Evolutionary conservation across 352 stramenopile species (phyloP), one percentile per base, ranked within the genome.

Genomic region (Pythium utonaiense): DNA sequence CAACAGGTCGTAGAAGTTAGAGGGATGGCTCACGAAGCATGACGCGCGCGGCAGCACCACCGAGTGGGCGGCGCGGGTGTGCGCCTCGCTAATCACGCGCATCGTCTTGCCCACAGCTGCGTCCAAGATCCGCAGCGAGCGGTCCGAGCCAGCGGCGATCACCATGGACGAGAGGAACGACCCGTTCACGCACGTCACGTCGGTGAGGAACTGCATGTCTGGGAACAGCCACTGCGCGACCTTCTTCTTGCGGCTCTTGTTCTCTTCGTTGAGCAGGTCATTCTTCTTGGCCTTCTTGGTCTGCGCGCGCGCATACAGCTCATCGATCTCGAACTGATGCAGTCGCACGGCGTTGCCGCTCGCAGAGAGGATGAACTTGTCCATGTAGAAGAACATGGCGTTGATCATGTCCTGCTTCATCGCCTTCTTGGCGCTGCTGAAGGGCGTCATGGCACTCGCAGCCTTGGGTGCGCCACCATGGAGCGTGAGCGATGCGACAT

Each of bases 341-440:
- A 96, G 55, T 24, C 80, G 78, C 22, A 88, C 53, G 28, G 71
- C 48, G 51, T 86, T 91, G 5, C 81, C 85, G 33, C 69, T 83
- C 21, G 80, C 79, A 12, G 83, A 85, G 7, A 93, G 54, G 25
- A 95, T 59, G 51, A 96, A 96, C 63, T 90, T 91, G 69, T 96
- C 86, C 81, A 95, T 88, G 66, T 93, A 95, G 57, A 93, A 96
- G 54, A 96, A 96, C 24, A 67, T 60, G 17, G 80, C 77, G 58
- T 91, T 78, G 17, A 84, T 64, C 21, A 95, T 65, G n/a, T 88
- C 78, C 30, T 80, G 75, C 51, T 70, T 67, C 17, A 70, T 62
- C 3, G 53, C 57, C 53, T 81, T 88, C 61, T 86, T 87, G 22
- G 75, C 65, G 40, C 66, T 86, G 50, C 68, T 66, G 22, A 66